A percentile compares a stretch with the other conserved stretches of the same genome.
Evolutionary conservation across 2,329 filamentous ascomycete genomes (phyloP).

Genomic region (Ophiocordyceps camponoti-floridani): DNA sequence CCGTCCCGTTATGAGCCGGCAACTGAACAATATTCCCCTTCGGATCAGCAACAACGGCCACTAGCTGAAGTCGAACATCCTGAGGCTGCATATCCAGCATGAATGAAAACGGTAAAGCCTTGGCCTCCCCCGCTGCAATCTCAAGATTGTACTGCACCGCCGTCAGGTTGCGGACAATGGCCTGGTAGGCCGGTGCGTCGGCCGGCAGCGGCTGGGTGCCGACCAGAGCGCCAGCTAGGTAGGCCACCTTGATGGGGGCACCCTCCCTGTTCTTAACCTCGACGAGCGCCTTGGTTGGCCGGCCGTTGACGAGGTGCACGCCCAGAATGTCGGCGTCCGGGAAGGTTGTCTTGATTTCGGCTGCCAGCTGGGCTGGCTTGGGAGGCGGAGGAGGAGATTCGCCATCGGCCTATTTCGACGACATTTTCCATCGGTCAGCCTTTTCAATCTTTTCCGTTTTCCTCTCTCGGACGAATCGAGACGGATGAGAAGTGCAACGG

Average conservation of each 20-base stretch:
- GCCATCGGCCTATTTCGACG: slow-evolving; percentile 2
- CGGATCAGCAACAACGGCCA: slow-evolving; percentile 52
- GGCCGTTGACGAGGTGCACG: slow-evolving; percentile 87
- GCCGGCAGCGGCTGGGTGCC: slow-evolving; percentile 32
- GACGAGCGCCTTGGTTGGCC: slow-evolving; percentile 65
- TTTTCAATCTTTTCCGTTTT: too few species aligned
- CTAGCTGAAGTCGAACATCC: slow-evolving; percentile 63
- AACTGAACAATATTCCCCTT: slow-evolving; percentile 59
- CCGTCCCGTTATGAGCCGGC: slow-evolving; percentile 62
- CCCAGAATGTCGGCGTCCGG: slow-evolving; percentile 71
- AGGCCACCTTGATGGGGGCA: slow-evolving; percentile 52
- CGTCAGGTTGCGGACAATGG: slow-evolving; percentile 72
- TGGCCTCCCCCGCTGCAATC: slow-evolving; percentile 58
- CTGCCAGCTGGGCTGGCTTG: slow-evolving; percentile 10
- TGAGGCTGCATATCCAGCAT: slow-evolving; percentile 83
- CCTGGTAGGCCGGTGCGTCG: slow-evolving; percentile 23
- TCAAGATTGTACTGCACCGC: slow-evolving; percentile 53
- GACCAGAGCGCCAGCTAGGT: slow-evolving; percentile 60
- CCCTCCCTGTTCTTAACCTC: slow-evolving; percentile 74
- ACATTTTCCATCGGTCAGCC: too few species aligned
- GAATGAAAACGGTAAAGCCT: slow-evolving; percentile 68
- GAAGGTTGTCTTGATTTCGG: slow-evolving; percentile 46
- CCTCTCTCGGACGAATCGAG: too few species aligned
- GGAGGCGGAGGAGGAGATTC: slow-evolving; percentile 1
- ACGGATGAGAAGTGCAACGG: too few species aligned